Percentiles rank a stretch among this genome's conserved stretches.
These are phyloP conservation scores for Ricinus communis DNA, from an alignment of 345 rosid genomes.

Conservation along the genomic window DNA sequence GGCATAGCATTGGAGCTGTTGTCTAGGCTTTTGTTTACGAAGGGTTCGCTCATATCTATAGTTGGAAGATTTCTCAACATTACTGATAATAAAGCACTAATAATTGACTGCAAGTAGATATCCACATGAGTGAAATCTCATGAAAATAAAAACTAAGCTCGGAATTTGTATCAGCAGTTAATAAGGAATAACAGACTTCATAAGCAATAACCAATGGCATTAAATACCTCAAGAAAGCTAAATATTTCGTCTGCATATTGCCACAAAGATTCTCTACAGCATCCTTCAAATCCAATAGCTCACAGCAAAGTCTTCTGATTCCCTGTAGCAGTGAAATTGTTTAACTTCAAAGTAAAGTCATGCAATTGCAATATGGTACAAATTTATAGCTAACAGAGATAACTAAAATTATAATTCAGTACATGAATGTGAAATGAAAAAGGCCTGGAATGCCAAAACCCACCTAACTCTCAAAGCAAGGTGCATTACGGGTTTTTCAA, in stretches of 20 bases:
- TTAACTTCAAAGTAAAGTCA: not conserved
- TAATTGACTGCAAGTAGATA: not conserved
- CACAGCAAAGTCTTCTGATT: slow-evolving; percentile 87
- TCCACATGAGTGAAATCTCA: not conserved
- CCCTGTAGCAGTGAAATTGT: slow-evolving; percentile 52
- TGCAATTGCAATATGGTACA: not conserved
- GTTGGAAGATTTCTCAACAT: not conserved
- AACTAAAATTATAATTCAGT: not conserved
- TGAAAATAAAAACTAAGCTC: not conserved
- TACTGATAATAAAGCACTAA: not conserved
- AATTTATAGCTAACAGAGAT: not conserved
- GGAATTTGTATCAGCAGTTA: not conserved
- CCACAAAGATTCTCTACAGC: slow-evolving; percentile 88
- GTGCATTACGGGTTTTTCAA: too few species aligned
- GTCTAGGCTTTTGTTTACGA: too few species aligned
- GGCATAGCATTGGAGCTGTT: too few species aligned
- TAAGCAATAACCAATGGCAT: not conserved
- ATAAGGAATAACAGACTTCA: not conserved
- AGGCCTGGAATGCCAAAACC: not conserved
- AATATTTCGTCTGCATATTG: slow-evolving; percentile 70
- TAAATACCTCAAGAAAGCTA: slow-evolving; percentile 85
- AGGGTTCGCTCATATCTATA: not conserved
- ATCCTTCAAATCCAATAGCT: slow-evolving; percentile 96
- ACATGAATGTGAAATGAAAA: slow-evolving; percentile 3
- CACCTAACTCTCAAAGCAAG: not conserved